Base-by-base conservation (phyloP, 1,139 yeast species). In the Eremothecium gossypii region DNA sequence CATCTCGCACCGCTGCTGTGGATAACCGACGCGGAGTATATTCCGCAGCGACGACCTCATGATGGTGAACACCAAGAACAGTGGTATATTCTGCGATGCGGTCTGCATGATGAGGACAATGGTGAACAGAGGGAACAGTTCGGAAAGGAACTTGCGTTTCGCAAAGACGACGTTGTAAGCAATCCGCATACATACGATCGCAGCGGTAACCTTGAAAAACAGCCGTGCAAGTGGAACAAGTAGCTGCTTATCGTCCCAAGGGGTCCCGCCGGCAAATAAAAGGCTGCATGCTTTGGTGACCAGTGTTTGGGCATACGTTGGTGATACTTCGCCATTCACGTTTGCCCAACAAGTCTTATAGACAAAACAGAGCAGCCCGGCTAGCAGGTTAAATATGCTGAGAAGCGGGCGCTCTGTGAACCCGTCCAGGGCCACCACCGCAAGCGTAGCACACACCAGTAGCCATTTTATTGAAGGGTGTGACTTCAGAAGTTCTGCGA, bases 61-160 rank as follows among this genome's bases (percentile, higher is more conserved):
- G 5, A 55, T 23, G n/a, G 36, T 36, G 74, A 81, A 75, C 0
- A 77, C 58, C 2, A 77, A 52, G 53, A 79, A 85, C 6, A 87
- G 60, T 0, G 95, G 94, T 27, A 86, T 79, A 49, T 83, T 82
- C 36, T 71, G 71, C 2, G 74, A 63, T 30, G 83, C 70, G 0
- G 93, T 70, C 57, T 89, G 95, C 48, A 82, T 79, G 2, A 87
- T 67, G 38, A 87, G 65, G 33, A 83, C 61, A 1, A 83, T 52
- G 2, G 81, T 73, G 1, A 73, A 40, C 2, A 38, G 8, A 8
- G 38, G 26, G 10, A 32, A 13, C 8, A 38, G 17, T 27, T 30
- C 33, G 11, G 30, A 2, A 7, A 33, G 29, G 3, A 76, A 50
- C 38, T 73, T 69, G 3, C 74, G 47, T 49, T 74, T 77, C 10